Conservation (phyloP, 2,329 filamentous ascomycete species). For the Coniella vitis region DNA sequence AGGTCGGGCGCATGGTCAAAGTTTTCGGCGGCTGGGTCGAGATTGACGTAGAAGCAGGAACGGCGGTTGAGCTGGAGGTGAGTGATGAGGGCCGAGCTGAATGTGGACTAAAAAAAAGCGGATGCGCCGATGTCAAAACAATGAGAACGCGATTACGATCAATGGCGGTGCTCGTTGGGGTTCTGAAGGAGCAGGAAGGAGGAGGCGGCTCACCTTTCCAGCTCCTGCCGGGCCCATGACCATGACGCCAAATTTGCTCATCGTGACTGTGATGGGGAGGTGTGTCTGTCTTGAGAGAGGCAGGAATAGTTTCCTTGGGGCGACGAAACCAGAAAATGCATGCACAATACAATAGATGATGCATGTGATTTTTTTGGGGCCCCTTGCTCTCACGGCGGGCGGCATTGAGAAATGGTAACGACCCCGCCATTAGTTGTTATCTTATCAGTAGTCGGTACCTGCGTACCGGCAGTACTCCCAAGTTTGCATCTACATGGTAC, state of each 20-base stretch:
- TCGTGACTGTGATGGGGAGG: conserved; percentile 31
- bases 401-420: too few species aligned
- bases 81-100: conserved; percentile 88
- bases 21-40: conserved; percentile 89
- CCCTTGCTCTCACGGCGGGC: too few species aligned
- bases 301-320: too few species aligned
- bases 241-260: conserved; percentile 92
- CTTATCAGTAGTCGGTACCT: too few species aligned
- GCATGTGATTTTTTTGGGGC: too few species aligned
- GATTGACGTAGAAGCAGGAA: conserved; percentile 97
- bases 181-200: conserved; percentile 4
- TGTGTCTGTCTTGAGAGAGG: too few species aligned
- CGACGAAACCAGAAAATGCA: too few species aligned
- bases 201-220: conserved; percentile 60
- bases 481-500: too few species aligned
- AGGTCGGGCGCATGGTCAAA: conserved; percentile 90
- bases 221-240: conserved; percentile 95
- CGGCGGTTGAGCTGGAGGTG: conserved; percentile 84
- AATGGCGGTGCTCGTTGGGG: too few species aligned
- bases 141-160: not conserved
- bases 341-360: too few species aligned
- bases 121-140: not conserved
- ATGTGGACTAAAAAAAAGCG: conserved; percentile 61
- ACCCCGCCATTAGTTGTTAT: too few species aligned
- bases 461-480: too few species aligned